Percentiles rank a stretch among this genome's conserved stretches.
Conservation (phyloP, 208 protist species). For the Kentomonas sorsogonicus region DNA sequence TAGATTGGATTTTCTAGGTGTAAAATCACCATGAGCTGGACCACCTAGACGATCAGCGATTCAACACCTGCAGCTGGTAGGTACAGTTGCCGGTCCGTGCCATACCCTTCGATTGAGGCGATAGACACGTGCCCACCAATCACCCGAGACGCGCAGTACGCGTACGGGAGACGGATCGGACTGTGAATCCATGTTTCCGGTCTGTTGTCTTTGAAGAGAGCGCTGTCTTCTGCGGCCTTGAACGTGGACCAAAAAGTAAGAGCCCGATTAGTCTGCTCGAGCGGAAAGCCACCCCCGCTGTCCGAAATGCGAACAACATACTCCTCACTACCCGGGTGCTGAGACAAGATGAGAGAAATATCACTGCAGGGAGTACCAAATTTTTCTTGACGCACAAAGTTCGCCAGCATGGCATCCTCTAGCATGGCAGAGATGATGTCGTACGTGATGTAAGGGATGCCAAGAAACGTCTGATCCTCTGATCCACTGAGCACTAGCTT, state of each 20-base stretch:
- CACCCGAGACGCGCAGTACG: constrained; percentile 35
- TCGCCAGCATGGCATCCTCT: constrained; percentile 53
- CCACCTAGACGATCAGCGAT: too few species aligned
- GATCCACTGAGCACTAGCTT: constrained; percentile 44
- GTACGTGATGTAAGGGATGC: constrained; percentile 61
- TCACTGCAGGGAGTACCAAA: constrained; percentile 40
- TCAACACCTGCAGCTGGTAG: constrained; percentile 41
- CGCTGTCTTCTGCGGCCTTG: constrained; percentile 22
- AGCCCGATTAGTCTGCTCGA: constrained; percentile 23
- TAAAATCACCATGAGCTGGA: too few species aligned
- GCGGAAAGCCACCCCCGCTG: constrained; percentile 56
- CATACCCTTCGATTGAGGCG: constrained; percentile 67
- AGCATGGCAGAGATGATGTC: constrained; percentile 69
- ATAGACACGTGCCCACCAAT: constrained; percentile 55
- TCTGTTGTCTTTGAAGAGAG: constrained; percentile 9
- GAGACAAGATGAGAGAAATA: constrained; percentile 52
- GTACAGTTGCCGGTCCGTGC: constrained; percentile 58
- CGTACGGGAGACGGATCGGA: constrained; percentile 59
- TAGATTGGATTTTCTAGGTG: too few species aligned
- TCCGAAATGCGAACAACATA: constrained; percentile 61
- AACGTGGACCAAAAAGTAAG: constrained; percentile 56
- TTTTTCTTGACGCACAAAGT: constrained; percentile 43
- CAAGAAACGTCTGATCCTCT: constrained; percentile 34
- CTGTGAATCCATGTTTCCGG: constrained; percentile 51
- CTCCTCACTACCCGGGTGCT: constrained; percentile 31